These are phyloP conservation scores for Nothomitra cinnamomea DNA, from an alignment of 2,329 filamentous ascomycete species.

Conservation along the genomic window DNA sequence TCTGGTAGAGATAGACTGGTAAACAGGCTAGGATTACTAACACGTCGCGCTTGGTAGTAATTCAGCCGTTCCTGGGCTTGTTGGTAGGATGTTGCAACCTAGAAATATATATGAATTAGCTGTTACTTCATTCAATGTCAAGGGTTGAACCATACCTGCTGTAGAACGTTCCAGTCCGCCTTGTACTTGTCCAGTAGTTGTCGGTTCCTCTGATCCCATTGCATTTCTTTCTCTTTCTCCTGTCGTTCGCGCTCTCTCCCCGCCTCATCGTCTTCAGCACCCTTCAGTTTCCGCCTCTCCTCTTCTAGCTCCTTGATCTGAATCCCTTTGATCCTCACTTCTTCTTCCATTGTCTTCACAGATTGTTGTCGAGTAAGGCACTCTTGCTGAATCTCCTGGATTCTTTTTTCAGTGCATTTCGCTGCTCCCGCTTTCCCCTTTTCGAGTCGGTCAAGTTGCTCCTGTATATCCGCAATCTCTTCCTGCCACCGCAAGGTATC, in stretches of 20 bases:
- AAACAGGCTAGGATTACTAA: background rate
- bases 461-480: constrained; percentile 38
- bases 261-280: constrained; percentile 43
- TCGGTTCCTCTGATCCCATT: constrained; percentile 28
- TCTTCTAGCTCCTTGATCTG: constrained; percentile 60
- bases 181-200: constrained; percentile 26
- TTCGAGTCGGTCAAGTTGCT: constrained; percentile 32
- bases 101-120: background rate
- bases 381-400: constrained; percentile 24
- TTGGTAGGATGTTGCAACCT: constrained; percentile 5
- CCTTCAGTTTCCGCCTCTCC: constrained; percentile 45
- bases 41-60: constrained; percentile 3
- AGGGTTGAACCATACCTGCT: constrained; percentile 13
- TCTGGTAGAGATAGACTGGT: background rate
- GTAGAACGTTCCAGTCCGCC: constrained; percentile 13
- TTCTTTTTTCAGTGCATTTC: constrained; percentile 21
- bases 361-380: constrained; percentile 25
- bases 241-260: constrained; percentile 39
- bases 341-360: constrained; percentile 50
- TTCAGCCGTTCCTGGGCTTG: constrained; percentile 7
- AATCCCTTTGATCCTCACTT: constrained; percentile 52
- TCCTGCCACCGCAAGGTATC: constrained; percentile 52
- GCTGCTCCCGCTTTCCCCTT: constrained; percentile 22
- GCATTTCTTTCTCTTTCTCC: constrained; percentile 30
- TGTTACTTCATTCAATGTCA: constrained; percentile 7